Evolutionary conservation across 169 alveolate genomes (phyloP), one percentile per base, ranked within the genome.

Genomic region (Neospora caninum): DNA sequence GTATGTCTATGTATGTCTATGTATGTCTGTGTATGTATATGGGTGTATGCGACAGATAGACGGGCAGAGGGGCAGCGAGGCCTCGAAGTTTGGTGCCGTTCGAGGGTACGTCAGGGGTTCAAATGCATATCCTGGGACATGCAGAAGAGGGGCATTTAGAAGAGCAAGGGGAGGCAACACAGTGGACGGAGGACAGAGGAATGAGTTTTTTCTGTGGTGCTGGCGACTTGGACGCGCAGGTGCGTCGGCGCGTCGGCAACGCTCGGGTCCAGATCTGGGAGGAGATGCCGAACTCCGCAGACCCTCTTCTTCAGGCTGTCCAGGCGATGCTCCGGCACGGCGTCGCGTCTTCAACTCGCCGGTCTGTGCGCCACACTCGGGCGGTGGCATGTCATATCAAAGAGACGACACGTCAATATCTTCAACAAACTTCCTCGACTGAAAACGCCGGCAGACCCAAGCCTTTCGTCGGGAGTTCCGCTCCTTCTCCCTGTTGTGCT

Each of bases 171-270:
- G n/a, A n/a, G n/a, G n/a, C n/a, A n/a, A n/a, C n/a, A n/a, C n/a
- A n/a, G n/a, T n/a, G n/a, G n/a, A 29, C 31, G 73, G 73, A 16
- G 20, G 73, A 29, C 7, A 6, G 20, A 27, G 45, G 9, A 0
- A 9, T 78, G 86, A 34, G 41, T 45, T n/a, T 9, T 39, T 13
- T 83, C 13, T 0, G 22, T 20, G 22, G 38, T 2, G 70, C 25
- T 38, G 45, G 86, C 41, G 41, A 38, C 36, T 16, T 20, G 20
- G 13, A 20, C 4, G 70, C 67, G 36, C 45, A 43, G 89, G 45
- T 83, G 36, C 38, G 38, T 83, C 69, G 93, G 27, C 93, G 93
- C 67, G 88, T 89, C 7, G 93, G 93, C 27, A 89, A 89, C 34
- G 80, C 34, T 34, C 53, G 69, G 2, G 42, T 73, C 88, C 69